Percentiles rank a stretch among this genome's conserved stretches.
phyloP scores from a whole-genome alignment of 108 stramenopile genomes.

The Skeletonema marinoi region DNA sequence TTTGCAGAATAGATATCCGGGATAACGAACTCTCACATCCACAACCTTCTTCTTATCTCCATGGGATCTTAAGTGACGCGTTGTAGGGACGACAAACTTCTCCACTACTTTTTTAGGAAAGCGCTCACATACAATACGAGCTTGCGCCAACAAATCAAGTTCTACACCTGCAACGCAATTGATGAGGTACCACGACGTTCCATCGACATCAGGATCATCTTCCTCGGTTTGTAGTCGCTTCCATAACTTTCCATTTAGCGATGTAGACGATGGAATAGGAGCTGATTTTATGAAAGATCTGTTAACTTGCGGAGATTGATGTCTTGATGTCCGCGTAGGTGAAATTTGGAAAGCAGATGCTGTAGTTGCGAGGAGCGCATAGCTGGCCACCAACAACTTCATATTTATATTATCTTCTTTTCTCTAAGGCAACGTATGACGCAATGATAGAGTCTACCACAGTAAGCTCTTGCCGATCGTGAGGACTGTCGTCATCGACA shows the following conservation, averaged over 20 bases:
- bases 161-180: conserved; percentile 87
- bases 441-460: not conserved
- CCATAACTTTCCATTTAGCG: conserved; percentile 53
- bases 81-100: conserved; percentile 75
- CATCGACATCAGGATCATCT: conserved; percentile 49
- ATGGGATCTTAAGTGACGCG: conserved; percentile 60
- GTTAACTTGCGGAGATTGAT: not conserved
- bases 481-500: no score
- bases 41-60: conserved; percentile 84
- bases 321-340: not conserved
- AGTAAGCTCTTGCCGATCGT: not conserved
- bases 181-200: conserved; percentile 75
- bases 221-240: conserved; percentile 72
- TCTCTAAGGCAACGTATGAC: not conserved
- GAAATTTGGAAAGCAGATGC: conserved; percentile 5
- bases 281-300: not conserved
- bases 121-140: conserved; percentile 39
- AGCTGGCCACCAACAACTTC: not conserved
- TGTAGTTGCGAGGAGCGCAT: not conserved
- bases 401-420: not conserved
- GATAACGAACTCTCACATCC: conserved; percentile 80
- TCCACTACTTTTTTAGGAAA: conserved; percentile 51
- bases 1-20: conserved; percentile 87
- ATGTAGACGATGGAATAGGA: conserved; percentile 7
- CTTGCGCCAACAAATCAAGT: conserved; percentile 67